Conservation (phyloP, 2,329 filamentous ascomycete genomes). For the Cladophialophora yegresii region DNA sequence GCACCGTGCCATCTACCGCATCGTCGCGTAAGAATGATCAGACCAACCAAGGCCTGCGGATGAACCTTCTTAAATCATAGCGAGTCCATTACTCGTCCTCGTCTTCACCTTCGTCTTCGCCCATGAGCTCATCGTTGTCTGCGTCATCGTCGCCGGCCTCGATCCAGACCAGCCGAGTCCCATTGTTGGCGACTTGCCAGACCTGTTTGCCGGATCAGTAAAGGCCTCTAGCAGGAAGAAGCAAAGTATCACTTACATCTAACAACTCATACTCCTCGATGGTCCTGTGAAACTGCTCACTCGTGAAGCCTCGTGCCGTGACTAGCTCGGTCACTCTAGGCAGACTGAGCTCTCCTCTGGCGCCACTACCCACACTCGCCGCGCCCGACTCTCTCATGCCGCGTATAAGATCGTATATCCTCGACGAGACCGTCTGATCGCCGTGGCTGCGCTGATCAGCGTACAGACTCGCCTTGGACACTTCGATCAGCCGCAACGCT, state of each 20-base stretch:
- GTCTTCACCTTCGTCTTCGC: constrained; percentile 23
- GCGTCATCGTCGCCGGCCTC: constrained; percentile 58
- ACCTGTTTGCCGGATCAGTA: constrained; percentile 53
- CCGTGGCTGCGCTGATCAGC: constrained; percentile 64
- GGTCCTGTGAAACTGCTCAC: constrained; percentile 83
- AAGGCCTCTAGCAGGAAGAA: constrained; percentile 17
- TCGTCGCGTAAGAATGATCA: background rate
- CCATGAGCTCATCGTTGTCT: constrained; percentile 34
- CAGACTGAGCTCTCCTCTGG: constrained; percentile 75
- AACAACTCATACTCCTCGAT: constrained; percentile 86
- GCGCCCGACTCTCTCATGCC: constrained; percentile 82
- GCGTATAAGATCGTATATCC: constrained; percentile 94
- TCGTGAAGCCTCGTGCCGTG: constrained; percentile 93
- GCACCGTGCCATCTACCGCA: background rate
- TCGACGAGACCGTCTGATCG: constrained; percentile 77
- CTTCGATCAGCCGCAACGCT: constrained; percentile 84
- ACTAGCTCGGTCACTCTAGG: constrained; percentile 87
- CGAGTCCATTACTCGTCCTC: background rate
- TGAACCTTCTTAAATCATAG: background rate
- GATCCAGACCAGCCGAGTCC: constrained; percentile 71
- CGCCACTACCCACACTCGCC: constrained; percentile 69
- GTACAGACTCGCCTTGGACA: constrained; percentile 88
- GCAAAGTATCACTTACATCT: constrained; percentile 69
- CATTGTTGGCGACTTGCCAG: constrained; percentile 75
- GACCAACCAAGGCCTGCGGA: background rate